Percentiles rank a stretch among this genome's conserved stretches.
These are phyloP conservation scores for Cladorrhinum sp. DNA, from an alignment of 2,329 filamentous ascomycete genomes.

Conservation along the genomic window DNA sequence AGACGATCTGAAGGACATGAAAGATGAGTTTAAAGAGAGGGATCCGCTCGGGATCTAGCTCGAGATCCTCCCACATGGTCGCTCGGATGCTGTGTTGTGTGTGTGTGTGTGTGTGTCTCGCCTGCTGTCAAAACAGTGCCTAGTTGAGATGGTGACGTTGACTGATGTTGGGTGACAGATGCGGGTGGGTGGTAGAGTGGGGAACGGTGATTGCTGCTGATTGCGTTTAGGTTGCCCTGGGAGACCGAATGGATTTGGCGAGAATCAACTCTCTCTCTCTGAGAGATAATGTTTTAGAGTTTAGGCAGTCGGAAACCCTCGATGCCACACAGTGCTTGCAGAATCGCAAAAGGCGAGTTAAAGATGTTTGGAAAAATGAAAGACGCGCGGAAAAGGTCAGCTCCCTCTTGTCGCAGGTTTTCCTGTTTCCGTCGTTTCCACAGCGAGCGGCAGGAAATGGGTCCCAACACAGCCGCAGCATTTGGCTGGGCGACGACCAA, in stretches of 20 bases:
- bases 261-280: neutral
- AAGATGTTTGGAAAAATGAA: constrained; percentile 4
- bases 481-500: constrained; percentile 18
- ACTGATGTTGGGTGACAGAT: neutral
- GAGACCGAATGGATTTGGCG: neutral
- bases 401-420: constrained; percentile 6
- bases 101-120: neutral
- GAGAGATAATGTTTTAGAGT: too few species aligned
- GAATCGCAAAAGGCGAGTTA: neutral
- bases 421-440: constrained; percentile 7
- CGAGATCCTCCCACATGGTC: constrained; percentile 46
- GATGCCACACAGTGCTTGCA: too few species aligned
- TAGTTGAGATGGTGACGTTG: neutral
- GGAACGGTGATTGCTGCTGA: neutral
- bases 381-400: constrained; percentile 9
- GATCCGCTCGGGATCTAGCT: constrained; percentile 53
- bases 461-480: constrained; percentile 20
- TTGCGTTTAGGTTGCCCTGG: neutral
- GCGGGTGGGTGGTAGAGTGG: neutral
- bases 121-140: neutral
- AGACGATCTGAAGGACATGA: constrained; percentile 53
- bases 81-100: neutral
- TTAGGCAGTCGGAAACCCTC: too few species aligned
- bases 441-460: constrained; percentile 9
- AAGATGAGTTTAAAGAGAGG: constrained; percentile 56